Evolutionary conservation across 345 rosid genomes (phyloP).

Genomic region (Orychophragmus violaceus): DNA sequence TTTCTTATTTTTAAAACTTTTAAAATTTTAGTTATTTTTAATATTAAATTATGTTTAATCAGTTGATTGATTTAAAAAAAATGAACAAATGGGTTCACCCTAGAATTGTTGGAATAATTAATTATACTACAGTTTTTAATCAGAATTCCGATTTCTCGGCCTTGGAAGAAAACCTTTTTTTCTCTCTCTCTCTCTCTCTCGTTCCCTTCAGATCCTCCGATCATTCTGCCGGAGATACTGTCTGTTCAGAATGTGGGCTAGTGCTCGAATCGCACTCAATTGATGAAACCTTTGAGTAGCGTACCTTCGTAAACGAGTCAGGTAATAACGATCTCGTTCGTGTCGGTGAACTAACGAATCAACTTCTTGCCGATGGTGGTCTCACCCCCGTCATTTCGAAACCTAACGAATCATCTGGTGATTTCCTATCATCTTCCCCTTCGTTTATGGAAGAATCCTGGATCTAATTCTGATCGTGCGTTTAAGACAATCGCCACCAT

Average conservation of each 20-base stretch:
- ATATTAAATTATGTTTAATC: too few species aligned
- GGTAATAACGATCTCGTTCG: constrained; percentile 94
- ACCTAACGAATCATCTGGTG: constrained; percentile 87
- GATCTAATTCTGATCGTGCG: constrained; percentile 95
- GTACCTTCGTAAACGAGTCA: constrained; percentile 90
- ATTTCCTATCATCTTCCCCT: constrained; percentile 79
- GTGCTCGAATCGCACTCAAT: constrained; percentile 89
- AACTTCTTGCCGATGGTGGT: constrained; percentile 83
- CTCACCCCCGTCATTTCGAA: constrained; percentile 93
- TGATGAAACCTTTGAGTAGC: constrained; percentile 99
- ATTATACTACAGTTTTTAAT: too few species aligned
- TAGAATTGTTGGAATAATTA: too few species aligned
- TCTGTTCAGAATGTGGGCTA: constrained; percentile 96
- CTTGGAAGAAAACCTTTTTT: too few species aligned
- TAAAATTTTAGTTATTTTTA: too few species aligned
- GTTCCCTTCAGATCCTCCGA: too few species aligned
- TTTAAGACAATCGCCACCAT: constrained; percentile 89
- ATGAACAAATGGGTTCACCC: too few species aligned
- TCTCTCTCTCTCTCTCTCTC: too few species aligned
- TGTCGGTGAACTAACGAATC: constrained; percentile 93
- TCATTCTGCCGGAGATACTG: constrained; percentile 95
- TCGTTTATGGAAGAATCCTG: constrained; percentile 94
- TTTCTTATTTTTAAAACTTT: too few species aligned
- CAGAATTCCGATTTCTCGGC: too few species aligned
- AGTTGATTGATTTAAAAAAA: too few species aligned